These are phyloP conservation scores for Priceomyces melissophilus DNA, from an alignment of 805 yeast species.

Conservation along the genomic window DNA sequence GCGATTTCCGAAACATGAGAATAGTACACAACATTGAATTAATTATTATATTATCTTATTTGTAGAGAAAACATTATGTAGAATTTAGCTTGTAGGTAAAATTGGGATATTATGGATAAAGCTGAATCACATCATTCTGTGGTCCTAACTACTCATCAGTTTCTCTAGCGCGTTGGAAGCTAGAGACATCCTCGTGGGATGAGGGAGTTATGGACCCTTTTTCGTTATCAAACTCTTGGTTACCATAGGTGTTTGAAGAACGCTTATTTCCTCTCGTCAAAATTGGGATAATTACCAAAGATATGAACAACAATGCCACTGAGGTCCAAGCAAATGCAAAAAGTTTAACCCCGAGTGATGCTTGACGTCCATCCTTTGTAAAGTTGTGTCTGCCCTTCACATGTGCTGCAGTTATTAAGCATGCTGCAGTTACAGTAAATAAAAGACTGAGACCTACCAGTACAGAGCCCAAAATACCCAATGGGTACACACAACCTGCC, in stretches of 20 bases:
- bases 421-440: conserved; percentile 44
- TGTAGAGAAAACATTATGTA: too few species aligned
- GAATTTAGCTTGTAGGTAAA: too few species aligned
- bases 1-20: too few species aligned
- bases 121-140: too few species aligned
- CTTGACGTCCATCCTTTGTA: conserved; percentile 35
- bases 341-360: conserved; percentile 46
- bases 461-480: conserved; percentile 2
- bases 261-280: not conserved
- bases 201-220: not conserved
- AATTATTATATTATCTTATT: too few species aligned
- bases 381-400: conserved; percentile 51
- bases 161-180: too few species aligned
- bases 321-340: conserved; percentile 67
- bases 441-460: conserved; percentile 27
- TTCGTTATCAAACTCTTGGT: not conserved
- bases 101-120: too few species aligned
- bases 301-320: conserved; percentile 18
- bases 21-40: too few species aligned
- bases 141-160: too few species aligned
- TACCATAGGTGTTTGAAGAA: not conserved
- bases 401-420: conserved; percentile 52
- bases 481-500: not conserved
- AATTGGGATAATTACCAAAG: conserved; percentile 5
- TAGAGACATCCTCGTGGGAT: not conserved